Evolutionary conservation across 2,329 filamentous ascomycete species (phyloP).

Genomic region (Xylariales sp.): DNA sequence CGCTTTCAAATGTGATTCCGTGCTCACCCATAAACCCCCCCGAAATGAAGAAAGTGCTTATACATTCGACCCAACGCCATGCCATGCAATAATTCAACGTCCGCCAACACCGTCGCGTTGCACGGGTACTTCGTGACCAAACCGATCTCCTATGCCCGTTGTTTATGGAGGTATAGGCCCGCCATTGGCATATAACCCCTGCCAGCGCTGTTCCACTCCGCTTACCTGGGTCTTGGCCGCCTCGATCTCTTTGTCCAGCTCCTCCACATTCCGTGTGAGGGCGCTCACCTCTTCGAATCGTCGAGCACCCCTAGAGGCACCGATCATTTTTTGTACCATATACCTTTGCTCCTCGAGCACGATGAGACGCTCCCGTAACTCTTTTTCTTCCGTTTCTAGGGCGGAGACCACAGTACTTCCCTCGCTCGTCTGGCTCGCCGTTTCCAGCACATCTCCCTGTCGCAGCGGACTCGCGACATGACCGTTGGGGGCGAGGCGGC

Average conservation of each 20-base stretch:
- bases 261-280: slow-evolving; percentile 82
- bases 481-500: slow-evolving; percentile 51
- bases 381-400: slow-evolving; percentile 85
- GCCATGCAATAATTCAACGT: slow-evolving; percentile 41
- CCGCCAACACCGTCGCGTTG: neutral
- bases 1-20: slow-evolving; percentile 6
- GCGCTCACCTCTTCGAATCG: slow-evolving; percentile 89
- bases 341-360: slow-evolving; percentile 93
- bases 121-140: slow-evolving; percentile 1
- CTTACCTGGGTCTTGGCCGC: slow-evolving; percentile 72
- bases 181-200: slow-evolving; percentile 60
- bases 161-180: slow-evolving; percentile 25
- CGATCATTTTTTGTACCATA: slow-evolving; percentile 87
- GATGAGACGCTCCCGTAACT: slow-evolving; percentile 80
- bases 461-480: slow-evolving; percentile 55
- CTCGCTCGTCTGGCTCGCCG: slow-evolving; percentile 63
- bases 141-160: slow-evolving; percentile 4
- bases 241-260: slow-evolving; percentile 82
- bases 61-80: slow-evolving; percentile 41
- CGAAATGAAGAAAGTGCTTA: slow-evolving; percentile 20
- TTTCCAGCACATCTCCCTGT: slow-evolving; percentile 60
- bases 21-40: slow-evolving; percentile 5
- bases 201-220: slow-evolving; percentile 71
- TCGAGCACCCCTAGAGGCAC: slow-evolving; percentile 77
- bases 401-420: slow-evolving; percentile 65